Evolutionary conservation across 306 rosid genomes (phyloP).

Genomic region (Gynostemma pentaphyllum): DNA sequence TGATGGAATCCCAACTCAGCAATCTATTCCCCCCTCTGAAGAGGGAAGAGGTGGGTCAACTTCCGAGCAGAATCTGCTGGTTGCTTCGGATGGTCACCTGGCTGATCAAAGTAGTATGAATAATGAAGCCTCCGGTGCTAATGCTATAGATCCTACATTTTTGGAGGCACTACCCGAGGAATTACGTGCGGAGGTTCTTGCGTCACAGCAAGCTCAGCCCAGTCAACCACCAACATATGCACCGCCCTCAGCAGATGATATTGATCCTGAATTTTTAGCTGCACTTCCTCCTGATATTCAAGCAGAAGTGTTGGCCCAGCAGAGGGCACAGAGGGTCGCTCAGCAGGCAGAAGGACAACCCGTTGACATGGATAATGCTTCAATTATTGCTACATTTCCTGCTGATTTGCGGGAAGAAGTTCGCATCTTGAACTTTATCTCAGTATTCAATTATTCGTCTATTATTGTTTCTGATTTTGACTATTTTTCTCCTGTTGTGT

Average conservation of each 20-base stretch:
- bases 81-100: slow-evolving; percentile 35
- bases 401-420: slow-evolving; percentile 99
- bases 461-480: slow-evolving; percentile 11
- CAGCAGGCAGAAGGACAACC: slow-evolving; percentile 98
- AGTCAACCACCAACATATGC: slow-evolving; percentile 80
- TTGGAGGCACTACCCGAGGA: slow-evolving; percentile 98
- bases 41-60: slow-evolving; percentile 38
- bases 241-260: slow-evolving; percentile 83
- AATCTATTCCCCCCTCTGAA: slow-evolving; percentile 34
- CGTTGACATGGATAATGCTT: slow-evolving; percentile 97
- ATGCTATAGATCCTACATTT: slow-evolving; percentile 89
- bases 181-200: slow-evolving; percentile 87
- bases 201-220: slow-evolving; percentile 95
- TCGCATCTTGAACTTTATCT: slow-evolving; percentile 21
- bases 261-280: slow-evolving; percentile 97
- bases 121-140: slow-evolving; percentile 68
- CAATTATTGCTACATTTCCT: slow-evolving; percentile 96
- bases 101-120: slow-evolving; percentile 45
- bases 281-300: slow-evolving; percentile 99
- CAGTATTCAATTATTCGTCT: slow-evolving; percentile 12
- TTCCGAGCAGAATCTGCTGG: slow-evolving; percentile 38
- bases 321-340: slow-evolving; percentile 84
- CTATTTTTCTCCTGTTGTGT: slow-evolving; percentile 13
- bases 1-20: slow-evolving; percentile 44
- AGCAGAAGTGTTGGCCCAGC: slow-evolving; percentile 96